Base-by-base conservation (phyloP, 192 early-diverging fungal species). In the Coemansia sp. region DNA sequence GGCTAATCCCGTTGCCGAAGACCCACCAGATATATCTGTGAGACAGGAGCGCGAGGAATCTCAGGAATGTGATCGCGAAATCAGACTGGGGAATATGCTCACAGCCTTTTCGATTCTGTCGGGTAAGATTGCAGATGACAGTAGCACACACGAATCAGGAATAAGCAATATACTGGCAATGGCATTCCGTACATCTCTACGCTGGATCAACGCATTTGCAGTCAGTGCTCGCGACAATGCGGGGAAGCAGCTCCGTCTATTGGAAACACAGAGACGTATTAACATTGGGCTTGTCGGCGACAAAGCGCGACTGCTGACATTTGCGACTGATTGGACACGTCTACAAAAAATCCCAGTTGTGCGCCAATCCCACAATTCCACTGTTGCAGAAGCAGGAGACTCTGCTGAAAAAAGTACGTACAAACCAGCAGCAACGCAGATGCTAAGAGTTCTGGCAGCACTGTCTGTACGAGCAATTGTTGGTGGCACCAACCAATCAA, bases 261-360 rank as follows among this genome's bases (percentile, higher is more conserved):
- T 72, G 1, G 69, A 72, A 7, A 32, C 59, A 1, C 54, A 49
- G 10, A 16, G 56, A 12, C 62, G 66, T 5, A 54, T 56, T 26
- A 70, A 69, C 18, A 64, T 76, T 16, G 48, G 75, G 3, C 21
- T 78, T 24, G 49, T 65, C 0, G 58, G 62, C 25, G 75, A 68
- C 32, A 50, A 56, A n/a, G 49, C 65, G 18, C 58, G 65, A 9
- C 53, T 64, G 19, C 49, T 57, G 54, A 55, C 32, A 26, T 64
- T 63, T 5, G 69, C 76, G 0, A 78, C 76, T 3, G 76, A 78
- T 56, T 78, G 76, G 76, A 58, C 69, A 18, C 69, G 76, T 7
- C 27, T 78, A 59, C 76, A 78, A 47, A 48, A 59, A 1, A 32
- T 78, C 22, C 51, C 76, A 7, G 27, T 62, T 0, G 61, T 67